phyloP scores from a whole-genome alignment of 176 grass and related monocot genomes.

The Metroxylon sagu region DNA sequence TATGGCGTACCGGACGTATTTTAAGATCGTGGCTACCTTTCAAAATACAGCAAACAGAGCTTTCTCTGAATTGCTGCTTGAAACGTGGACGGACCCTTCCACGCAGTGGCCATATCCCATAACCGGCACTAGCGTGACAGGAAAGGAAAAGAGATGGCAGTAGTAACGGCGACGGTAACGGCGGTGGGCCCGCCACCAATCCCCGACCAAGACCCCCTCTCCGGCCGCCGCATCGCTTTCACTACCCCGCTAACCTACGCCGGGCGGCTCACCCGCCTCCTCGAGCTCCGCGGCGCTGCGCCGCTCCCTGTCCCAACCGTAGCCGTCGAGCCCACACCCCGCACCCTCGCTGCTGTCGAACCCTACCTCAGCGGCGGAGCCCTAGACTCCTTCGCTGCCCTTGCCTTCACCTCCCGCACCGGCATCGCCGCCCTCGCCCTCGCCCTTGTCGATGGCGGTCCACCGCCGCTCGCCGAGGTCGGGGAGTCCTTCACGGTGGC shows the following conservation, averaged over 20 bases:
- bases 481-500: slow-evolving; percentile 41
- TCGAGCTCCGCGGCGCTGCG: slow-evolving; percentile 37
- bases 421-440: slow-evolving; percentile 71
- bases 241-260: slow-evolving; percentile 54
- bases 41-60: too few relatives aligned
- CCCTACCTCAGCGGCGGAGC: slow-evolving; percentile 40
- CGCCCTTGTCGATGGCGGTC: slow-evolving; percentile 19
- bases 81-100: too few relatives aligned
- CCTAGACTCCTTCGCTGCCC: slow-evolving; percentile 50
- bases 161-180: too few relatives aligned
- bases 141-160: too few relatives aligned
- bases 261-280: slow-evolving; percentile 35
- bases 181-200: too few relatives aligned
- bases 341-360: slow-evolving; percentile 29
- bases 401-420: slow-evolving; percentile 76
- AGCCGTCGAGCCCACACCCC: slow-evolving; percentile 31
- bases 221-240: slow-evolving; percentile 61
- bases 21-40: too few relatives aligned
- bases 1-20: too few relatives aligned
- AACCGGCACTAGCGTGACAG: too few relatives aligned
- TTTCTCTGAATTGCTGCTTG: too few relatives aligned
- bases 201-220: slow-evolving; percentile 12
- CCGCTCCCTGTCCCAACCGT: slow-evolving; percentile 67
- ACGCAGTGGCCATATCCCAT: too few relatives aligned
- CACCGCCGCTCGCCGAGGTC: slow-evolving; percentile 21